Evolutionary conservation across 768 basidiomycete species (phyloP).

Genomic region (Rubroboletus pulcherrimus): DNA sequence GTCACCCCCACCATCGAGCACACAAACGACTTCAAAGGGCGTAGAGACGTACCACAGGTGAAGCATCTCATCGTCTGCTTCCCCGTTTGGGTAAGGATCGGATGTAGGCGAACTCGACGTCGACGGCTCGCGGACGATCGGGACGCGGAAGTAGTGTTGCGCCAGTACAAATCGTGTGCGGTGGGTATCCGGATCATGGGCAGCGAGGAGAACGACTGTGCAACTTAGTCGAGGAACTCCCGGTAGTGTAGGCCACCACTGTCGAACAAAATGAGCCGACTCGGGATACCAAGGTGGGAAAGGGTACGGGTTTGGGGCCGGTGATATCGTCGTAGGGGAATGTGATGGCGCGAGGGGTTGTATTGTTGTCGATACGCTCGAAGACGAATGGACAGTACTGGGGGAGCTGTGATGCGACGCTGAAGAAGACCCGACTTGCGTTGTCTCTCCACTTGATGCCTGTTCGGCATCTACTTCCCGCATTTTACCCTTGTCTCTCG

Average conservation of each 20-base stretch:
- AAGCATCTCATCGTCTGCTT: slow-evolving; percentile 53
- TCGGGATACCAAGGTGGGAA: slow-evolving; percentile 70
- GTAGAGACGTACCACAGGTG: slow-evolving; percentile 67
- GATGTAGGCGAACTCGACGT: slow-evolving; percentile 2
- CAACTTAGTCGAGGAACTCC: slow-evolving; percentile 65
- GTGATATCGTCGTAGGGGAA: neutral
- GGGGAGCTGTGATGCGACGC: slow-evolving; percentile 10
- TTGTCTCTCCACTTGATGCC: slow-evolving; percentile 8
- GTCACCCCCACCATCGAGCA: slow-evolving; percentile 41
- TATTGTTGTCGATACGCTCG: neutral
- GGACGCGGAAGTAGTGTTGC: slow-evolving; percentile 74
- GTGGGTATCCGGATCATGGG: slow-evolving; percentile 58
- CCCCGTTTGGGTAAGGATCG: slow-evolving; percentile 1
- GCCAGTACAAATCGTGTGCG: slow-evolving; percentile 61
- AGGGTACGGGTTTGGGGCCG: slow-evolving; percentile 56
- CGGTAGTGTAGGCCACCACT: slow-evolving; percentile 74
- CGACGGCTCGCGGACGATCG: slow-evolving; percentile 36
- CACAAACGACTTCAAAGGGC: slow-evolving; percentile 70
- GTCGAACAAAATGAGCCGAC: slow-evolving; percentile 72
- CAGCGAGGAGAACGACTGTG: slow-evolving; percentile 64
- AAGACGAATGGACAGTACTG: slow-evolving; percentile 2
- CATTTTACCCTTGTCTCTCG: slow-evolving; percentile 22
- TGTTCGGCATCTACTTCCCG: slow-evolving; percentile 13
- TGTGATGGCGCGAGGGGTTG: neutral
- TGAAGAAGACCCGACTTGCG: slow-evolving; percentile 7